These are phyloP conservation scores for Cenchrus fungigraminus DNA, from an alignment of 176 grass and related monocot species.

Conservation along the genomic window DNA sequence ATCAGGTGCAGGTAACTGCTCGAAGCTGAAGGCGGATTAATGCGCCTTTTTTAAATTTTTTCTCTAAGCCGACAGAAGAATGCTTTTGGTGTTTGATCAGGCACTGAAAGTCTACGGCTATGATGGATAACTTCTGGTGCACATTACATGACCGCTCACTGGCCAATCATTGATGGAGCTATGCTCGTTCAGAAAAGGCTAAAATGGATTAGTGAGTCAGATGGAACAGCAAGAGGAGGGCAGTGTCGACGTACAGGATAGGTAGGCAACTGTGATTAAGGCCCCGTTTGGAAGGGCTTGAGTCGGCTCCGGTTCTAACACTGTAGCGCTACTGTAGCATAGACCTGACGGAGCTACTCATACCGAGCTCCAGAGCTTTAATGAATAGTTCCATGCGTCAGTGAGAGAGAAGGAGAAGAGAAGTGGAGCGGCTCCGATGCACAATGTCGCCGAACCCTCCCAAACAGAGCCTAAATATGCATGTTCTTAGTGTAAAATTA, in stretches of 20 bases:
- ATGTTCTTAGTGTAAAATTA: background rate
- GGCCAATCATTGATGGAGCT: conserved; percentile 33
- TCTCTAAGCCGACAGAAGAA: background rate
- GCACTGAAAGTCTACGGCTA: background rate
- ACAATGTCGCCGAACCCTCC: too few species aligned
- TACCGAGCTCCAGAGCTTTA: too few species aligned
- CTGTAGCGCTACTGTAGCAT: too few species aligned
- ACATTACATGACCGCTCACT: conserved; percentile 7
- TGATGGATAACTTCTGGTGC: background rate
- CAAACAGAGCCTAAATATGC: background rate
- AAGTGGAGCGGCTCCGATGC: too few species aligned
- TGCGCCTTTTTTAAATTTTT: background rate
- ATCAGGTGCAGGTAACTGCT: background rate
- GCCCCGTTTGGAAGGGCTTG: too few species aligned
- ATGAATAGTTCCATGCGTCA: too few species aligned
- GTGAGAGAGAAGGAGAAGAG: too few species aligned
- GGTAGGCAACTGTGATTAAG: background rate
- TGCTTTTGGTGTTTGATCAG: conserved; percentile 27
- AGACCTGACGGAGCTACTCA: too few species aligned
- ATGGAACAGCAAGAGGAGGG: background rate
- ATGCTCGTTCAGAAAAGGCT: background rate
- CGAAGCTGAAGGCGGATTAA: background rate
- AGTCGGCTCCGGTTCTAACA: too few species aligned
- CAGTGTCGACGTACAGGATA: background rate
- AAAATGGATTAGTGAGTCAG: conserved; percentile 11